Base-by-base conservation (phyloP, 306 rosid genomes). In the Cucumis hystrix region DNA sequence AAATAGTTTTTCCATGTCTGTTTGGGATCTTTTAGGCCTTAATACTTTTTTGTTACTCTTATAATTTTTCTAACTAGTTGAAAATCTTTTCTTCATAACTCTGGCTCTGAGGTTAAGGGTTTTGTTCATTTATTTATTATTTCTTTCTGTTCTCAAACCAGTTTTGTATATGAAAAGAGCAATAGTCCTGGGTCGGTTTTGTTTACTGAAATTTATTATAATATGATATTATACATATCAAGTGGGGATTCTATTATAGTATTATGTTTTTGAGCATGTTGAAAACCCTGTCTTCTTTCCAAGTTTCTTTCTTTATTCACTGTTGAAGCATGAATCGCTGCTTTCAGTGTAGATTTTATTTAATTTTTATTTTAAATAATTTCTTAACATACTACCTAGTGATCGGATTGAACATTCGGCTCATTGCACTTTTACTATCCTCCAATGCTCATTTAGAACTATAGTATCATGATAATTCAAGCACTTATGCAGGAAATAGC, bases 401-500 rank as follows among this genome's bases (percentile, higher is more conserved):
- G 60, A 21, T 72, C 28, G 10, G 61, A 72, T 52, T 41, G 35
- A 21, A 47, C 41, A 47, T 70, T 28, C 1, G 43, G 61, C 52
- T 72, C 61, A 51, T 72, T 4, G 21, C 16, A 21, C 56, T 14
- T n/a, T 67, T 67, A 17, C 23, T 23, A 76, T 17, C 4, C 37
- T 40, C 52, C 65, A 59, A n/a, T 40, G 59, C 76, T 45, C n/a
- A 25, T 30, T 73, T 54, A 41, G 55, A 67, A 67, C 30, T 41
- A 41, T 33, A 10, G 1, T 73, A 39, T 75, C 39, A 39, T 75
- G 61, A 39, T 74, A 17, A 33, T 33, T 75, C 55, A 35, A 11
- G 75, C 65, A 60, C 45, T 45, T 72, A 78, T 89, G 87, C 90
- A 95, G 98, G 96, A 92, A 63, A 55, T 85, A 80, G 80, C 90